phyloP scores from a whole-genome alignment of 305 asterid species.

The Withania somnifera region DNA sequence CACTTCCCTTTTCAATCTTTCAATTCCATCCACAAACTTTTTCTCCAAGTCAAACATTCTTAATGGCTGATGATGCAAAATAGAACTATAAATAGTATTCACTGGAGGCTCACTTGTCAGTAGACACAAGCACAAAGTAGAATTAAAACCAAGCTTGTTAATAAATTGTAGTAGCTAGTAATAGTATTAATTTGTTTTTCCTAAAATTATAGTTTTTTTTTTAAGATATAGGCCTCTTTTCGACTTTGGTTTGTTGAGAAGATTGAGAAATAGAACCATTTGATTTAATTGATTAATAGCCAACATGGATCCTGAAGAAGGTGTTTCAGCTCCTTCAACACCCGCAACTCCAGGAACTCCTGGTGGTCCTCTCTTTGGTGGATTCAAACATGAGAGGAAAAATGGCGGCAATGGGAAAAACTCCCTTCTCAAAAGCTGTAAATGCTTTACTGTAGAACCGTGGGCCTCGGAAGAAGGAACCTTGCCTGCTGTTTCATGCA shows the following conservation, averaged over 20 bases:
- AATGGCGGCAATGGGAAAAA: constrained; percentile 11
- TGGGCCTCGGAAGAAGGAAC: constrained; percentile 57
- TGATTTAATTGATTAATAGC: background rate
- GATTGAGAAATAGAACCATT: background rate
- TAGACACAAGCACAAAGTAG: background rate
- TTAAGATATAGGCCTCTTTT: background rate
- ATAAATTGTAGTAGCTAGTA: background rate
- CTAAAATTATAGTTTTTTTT: background rate
- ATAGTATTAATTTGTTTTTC: background rate
- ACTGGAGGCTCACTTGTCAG: background rate
- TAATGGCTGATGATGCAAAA: background rate
- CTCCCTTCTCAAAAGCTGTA: constrained; percentile 48
- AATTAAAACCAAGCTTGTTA: background rate
- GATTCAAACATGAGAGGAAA: constrained; percentile 26
- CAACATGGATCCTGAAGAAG: constrained; percentile 51
- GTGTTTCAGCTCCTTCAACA: constrained; percentile 47
- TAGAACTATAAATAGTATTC: constrained; percentile 9
- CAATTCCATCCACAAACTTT: constrained; percentile 28
- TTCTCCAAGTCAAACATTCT: constrained; percentile 39
- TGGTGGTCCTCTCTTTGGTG: constrained; percentile 56
- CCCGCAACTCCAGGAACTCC: constrained; percentile 66
- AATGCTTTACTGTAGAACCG: constrained; percentile 46
- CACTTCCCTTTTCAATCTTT: constrained; percentile 21
- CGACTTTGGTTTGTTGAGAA: background rate
- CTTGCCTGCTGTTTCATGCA: constrained; percentile 45